A percentile compares a stretch with the other conserved stretches of the same genome.
Conservation (phyloP, 352 stramenopile genomes). For the Phytophthora nicotianae region DNA sequence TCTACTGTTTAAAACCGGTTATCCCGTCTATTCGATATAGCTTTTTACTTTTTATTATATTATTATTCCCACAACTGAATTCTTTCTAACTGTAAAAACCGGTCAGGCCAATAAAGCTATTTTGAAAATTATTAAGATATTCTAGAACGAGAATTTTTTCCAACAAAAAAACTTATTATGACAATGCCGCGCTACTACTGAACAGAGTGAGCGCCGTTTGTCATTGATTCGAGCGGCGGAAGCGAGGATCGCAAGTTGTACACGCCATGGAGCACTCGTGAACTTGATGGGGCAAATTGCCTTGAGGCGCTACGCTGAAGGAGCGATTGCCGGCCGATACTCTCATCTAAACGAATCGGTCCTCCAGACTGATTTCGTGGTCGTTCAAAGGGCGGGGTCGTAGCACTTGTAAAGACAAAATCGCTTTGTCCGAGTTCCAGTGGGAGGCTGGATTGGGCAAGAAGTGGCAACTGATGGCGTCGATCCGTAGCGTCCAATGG, state of each 20-base stretch:
- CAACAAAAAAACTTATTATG: too few species aligned
- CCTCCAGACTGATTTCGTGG: constrained; percentile 1
- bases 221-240: not conserved
- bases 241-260: constrained; percentile 17
- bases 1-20: too few species aligned
- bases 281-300: constrained; percentile 20
- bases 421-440: constrained; percentile 22
- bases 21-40: too few species aligned
- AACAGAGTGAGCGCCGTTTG: not conserved
- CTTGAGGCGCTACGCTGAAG: constrained; percentile 5
- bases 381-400: constrained; percentile 5
- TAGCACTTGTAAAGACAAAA: constrained; percentile 15
- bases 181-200: not conserved
- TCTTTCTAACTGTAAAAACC: too few species aligned
- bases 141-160: too few species aligned
- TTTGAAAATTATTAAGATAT: too few species aligned
- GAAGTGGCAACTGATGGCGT: constrained; percentile 15
- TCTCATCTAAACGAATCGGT: constrained; percentile 13
- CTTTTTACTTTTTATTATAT: too few species aligned
- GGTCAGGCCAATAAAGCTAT: too few species aligned
- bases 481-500: constrained; percentile 19
- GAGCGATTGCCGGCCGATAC: not conserved
- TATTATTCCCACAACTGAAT: too few species aligned
- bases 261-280: constrained; percentile 20
- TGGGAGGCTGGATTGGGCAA: constrained; percentile 19